These are phyloP conservation scores for Gracilaria domingensis DNA, from an alignment of 23 red algal species.

Conservation along the genomic window DNA sequence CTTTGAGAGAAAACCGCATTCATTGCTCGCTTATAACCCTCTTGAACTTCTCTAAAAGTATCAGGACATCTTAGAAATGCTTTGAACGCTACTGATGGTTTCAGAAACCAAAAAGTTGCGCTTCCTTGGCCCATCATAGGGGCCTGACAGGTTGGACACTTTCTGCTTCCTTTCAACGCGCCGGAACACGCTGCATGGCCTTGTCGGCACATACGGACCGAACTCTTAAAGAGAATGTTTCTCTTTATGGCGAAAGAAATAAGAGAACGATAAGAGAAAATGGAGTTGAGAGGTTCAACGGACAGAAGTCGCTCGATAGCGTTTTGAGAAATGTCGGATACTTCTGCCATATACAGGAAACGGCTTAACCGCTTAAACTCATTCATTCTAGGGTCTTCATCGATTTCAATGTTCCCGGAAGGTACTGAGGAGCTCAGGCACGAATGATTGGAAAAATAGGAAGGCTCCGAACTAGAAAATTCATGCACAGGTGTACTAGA, in stretches of 20 bases:
- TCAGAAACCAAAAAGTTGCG: too few species aligned
- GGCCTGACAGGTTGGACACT: background rate
- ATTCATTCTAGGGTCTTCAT: background rate
- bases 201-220: background rate
- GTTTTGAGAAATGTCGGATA: background rate
- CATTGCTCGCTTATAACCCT: too few species aligned
- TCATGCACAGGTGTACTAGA: too few species aligned
- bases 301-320: background rate
- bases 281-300: background rate
- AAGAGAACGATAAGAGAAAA: background rate
- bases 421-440: background rate
- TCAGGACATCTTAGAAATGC: too few species aligned
- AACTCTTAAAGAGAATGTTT: too few species aligned
- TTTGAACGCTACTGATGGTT: too few species aligned
- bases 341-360: constrained; percentile 2
- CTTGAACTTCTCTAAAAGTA: too few species aligned
- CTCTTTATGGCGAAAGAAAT: background rate
- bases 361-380: background rate
- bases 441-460: too few species aligned
- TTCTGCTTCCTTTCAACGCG: background rate
- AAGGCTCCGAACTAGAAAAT: too few species aligned
- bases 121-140: background rate
- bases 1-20: too few species aligned
- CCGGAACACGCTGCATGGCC: background rate
- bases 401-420: background rate